Conservation (phyloP, 2,329 filamentous ascomycete species). For the Phialophora chinensis region DNA sequence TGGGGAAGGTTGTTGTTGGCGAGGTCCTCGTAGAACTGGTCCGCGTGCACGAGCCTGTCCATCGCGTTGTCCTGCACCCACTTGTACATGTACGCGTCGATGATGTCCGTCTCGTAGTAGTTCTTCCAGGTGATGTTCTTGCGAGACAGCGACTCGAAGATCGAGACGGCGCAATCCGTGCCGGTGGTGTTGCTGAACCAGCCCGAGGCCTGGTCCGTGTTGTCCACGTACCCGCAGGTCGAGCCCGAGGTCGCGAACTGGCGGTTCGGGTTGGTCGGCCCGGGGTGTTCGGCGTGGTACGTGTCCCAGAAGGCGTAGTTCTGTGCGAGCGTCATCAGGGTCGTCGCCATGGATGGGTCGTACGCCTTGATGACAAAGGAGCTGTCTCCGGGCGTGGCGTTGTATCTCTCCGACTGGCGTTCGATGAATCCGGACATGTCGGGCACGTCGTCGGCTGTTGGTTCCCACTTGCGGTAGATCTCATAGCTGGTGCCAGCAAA, state of each 20-base stretch:
- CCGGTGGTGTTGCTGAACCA: constrained; percentile 32
- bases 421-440: constrained; percentile 35
- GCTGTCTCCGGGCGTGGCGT: constrained; percentile 29
- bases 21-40: constrained; percentile 71
- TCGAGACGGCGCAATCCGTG: constrained; percentile 21
- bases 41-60: constrained; percentile 29
- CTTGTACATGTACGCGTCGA: constrained; percentile 32
- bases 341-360: constrained; percentile 23
- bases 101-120: constrained; percentile 34
- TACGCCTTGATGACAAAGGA: constrained; percentile 33
- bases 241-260: constrained; percentile 29
- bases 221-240: constrained; percentile 30
- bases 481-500: constrained; percentile 33
- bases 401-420: constrained; percentile 32
- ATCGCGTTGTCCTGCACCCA: constrained; percentile 35
- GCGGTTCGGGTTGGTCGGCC: constrained; percentile 31
- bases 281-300: constrained; percentile 31
- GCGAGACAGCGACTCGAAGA: constrained; percentile 29
- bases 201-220: constrained; percentile 27
- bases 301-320: constrained; percentile 33
- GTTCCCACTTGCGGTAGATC: constrained; percentile 35
- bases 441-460: constrained; percentile 23
- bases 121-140: constrained; percentile 35
- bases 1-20: constrained; percentile 69
- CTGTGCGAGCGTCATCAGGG: constrained; percentile 24